Conservation (phyloP, 495 filamentous ascomycete species). For the Penicillium arizonense region DNA sequence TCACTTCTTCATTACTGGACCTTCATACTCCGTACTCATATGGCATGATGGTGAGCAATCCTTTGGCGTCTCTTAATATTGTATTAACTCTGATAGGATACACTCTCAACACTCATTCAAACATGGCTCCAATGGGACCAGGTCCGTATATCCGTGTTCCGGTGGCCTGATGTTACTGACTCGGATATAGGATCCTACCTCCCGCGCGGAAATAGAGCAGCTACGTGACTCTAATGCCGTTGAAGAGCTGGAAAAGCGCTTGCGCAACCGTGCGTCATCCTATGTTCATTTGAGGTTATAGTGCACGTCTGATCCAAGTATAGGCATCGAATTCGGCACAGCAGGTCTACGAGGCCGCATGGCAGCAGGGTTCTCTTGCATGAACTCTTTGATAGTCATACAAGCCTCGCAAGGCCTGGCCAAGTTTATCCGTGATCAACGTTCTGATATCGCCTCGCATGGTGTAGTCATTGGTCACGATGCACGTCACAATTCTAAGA, state of each 20-base stretch:
- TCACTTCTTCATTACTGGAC: slow-evolving; percentile 6
- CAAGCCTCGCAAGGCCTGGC: slow-evolving; percentile 73
- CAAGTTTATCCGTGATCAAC: slow-evolving; percentile 51
- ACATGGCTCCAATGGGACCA: slow-evolving; percentile 66
- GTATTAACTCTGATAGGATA: slow-evolving; percentile 24
- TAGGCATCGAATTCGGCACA: slow-evolving; percentile 68
- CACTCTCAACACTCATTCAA: slow-evolving; percentile 35
- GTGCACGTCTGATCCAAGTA: slow-evolving; percentile 4
- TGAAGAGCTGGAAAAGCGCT: slow-evolving; percentile 54
- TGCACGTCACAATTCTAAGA: slow-evolving; percentile 64
- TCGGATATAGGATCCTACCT: slow-evolving; percentile 49
- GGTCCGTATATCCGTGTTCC: slow-evolving; percentile 27
- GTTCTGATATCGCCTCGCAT: slow-evolving; percentile 34
- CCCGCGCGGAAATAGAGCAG: slow-evolving; percentile 57
- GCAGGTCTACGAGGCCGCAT: slow-evolving; percentile 68
- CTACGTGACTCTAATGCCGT: slow-evolving; percentile 48
- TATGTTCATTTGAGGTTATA: not conserved
- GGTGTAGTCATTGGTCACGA: slow-evolving; percentile 68
- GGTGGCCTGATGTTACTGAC: slow-evolving; percentile 18
- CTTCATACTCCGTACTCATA: not conserved
- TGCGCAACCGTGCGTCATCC: slow-evolving; percentile 46
- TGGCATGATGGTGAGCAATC: slow-evolving; percentile 23
- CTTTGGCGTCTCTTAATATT: not conserved
- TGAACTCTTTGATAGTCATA: slow-evolving; percentile 70
- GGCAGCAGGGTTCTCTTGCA: slow-evolving; percentile 67